Evolutionary conservation across 2,329 filamentous ascomycete species (phyloP).

Genomic region (Aspergillus cejpii): DNA sequence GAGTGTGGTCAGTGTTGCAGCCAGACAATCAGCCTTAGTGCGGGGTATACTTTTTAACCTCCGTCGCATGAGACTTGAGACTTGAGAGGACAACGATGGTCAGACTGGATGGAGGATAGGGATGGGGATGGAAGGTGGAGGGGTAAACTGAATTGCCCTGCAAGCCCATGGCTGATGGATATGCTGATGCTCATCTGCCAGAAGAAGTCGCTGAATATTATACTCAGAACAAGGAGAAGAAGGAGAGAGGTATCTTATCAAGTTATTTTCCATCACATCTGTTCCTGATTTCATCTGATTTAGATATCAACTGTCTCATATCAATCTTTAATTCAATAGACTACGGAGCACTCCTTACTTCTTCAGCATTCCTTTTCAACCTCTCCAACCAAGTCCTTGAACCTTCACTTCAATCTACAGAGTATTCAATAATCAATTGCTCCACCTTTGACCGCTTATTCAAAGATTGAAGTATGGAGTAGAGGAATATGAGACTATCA

Average conservation of each 20-base stretch:
- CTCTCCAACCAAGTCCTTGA: too few relatives aligned
- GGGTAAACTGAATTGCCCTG: neutral
- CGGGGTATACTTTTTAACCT: slow-evolving; percentile 11
- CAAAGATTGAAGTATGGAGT: too few relatives aligned
- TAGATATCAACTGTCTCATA: too few relatives aligned
- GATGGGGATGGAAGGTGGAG: too few relatives aligned
- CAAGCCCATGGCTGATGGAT: neutral
- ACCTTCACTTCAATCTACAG: too few relatives aligned
- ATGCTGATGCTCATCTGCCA: slow-evolving; percentile 10
- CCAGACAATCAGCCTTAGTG: slow-evolving; percentile 8
- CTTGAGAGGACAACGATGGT: neutral
- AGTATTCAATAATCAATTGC: too few relatives aligned
- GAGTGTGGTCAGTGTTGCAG: slow-evolving; percentile 4
- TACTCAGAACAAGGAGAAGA: neutral
- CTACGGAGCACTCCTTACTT: too few relatives aligned
- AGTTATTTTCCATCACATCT: slow-evolving; percentile 11
- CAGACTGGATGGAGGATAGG: neutral
- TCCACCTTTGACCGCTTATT: too few relatives aligned
- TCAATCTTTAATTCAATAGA: too few relatives aligned
- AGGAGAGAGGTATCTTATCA: neutral
- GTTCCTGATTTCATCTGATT: slow-evolving; percentile 1
- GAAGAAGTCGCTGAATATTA: neutral
- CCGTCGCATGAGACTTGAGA: neutral
- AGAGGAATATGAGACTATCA: too few relatives aligned
- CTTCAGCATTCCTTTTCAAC: neutral